Percentiles rank a stretch among this genome's conserved stretches.
These are phyloP conservation scores for Pythium aquatile DNA, from an alignment of 352 stramenopile species.

Conservation along the genomic window DNA sequence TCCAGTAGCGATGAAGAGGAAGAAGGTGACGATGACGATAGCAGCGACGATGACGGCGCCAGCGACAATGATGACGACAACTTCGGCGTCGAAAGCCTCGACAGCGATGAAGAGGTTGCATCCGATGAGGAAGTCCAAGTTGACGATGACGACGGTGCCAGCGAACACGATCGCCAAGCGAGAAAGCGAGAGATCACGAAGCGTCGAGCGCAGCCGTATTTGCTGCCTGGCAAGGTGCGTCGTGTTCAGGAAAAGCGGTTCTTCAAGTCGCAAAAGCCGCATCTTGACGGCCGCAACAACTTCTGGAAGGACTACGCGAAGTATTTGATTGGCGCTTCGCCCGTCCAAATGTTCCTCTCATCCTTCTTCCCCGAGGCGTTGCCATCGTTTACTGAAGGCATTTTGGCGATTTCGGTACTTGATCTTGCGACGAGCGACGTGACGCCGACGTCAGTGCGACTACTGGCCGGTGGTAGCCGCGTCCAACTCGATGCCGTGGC, in stretches of 20 bases:
- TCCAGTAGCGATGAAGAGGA: no score
- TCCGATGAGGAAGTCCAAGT: no score
- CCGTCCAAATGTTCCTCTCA: conserved; percentile 40
- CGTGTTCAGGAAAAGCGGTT: conserved; percentile 44
- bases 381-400: conserved; percentile 39
- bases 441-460: conserved; percentile 23
- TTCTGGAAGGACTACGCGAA: conserved; percentile 68
- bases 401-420: conserved; percentile 57
- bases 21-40: no score
- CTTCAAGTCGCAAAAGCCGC: conserved; percentile 30
- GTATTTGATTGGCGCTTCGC: conserved; percentile 22
- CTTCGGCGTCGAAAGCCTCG: conserved; percentile 9
- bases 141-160: conserved; percentile 9
- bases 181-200: no score
- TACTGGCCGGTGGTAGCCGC: conserved; percentile 15
- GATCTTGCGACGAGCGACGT: conserved; percentile 31
- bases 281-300: conserved; percentile 37
- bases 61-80: conserved; percentile 2
- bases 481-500: conserved; percentile 9
- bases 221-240: conserved; percentile 44
- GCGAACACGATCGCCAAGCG: neutral
- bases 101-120: conserved; percentile 13
- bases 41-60: neutral
- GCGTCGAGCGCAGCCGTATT: conserved; percentile 26
- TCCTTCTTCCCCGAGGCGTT: conserved; percentile 55